Conservation (phyloP, 805 yeast species). For the Yarrowia sp. region DNA sequence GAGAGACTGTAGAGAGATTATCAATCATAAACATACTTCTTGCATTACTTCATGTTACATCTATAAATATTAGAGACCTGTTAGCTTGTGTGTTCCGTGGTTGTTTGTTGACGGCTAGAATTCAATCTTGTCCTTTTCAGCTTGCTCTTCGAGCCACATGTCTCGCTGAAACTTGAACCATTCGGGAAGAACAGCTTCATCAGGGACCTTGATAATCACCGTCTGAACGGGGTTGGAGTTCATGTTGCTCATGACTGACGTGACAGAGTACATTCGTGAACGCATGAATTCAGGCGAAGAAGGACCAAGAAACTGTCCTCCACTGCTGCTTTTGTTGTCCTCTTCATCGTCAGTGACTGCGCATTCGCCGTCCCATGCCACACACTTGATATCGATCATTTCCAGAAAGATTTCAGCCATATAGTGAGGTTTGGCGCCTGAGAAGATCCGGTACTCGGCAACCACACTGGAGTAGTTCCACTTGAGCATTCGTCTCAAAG, state of each 20-base stretch:
- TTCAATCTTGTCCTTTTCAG: slow-evolving; percentile 40
- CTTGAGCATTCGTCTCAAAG: slow-evolving; percentile 80
- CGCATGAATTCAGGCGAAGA: slow-evolving; percentile 22
- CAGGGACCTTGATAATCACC: slow-evolving; percentile 59
- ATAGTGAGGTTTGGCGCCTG: slow-evolving; percentile 76
- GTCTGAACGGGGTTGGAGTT: slow-evolving; percentile 43
- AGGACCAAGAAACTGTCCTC: slow-evolving; percentile 19
- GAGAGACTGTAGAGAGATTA: too few relatives aligned
- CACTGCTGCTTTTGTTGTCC: slow-evolving; percentile 50
- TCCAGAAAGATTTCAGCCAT: slow-evolving; percentile 84
- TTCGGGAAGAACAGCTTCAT: slow-evolving; percentile 66
- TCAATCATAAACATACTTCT: too few relatives aligned
- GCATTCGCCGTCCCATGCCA: slow-evolving; percentile 51
- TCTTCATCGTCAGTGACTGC: slow-evolving; percentile 53
- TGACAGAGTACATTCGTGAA: slow-evolving; percentile 31
- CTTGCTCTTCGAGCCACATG: slow-evolving; percentile 60
- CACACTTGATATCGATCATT: slow-evolving; percentile 63
- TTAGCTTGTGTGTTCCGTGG: too few relatives aligned
- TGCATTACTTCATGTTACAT: too few relatives aligned
- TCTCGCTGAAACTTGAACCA: slow-evolving; percentile 77
- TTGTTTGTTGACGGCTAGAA: not conserved
- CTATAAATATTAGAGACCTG: too few relatives aligned
- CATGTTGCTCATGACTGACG: slow-evolving; percentile 12
- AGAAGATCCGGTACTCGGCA: slow-evolving; percentile 80
- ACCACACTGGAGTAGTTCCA: slow-evolving; percentile 88